Evolutionary conservation across 2,329 filamentous ascomycete genomes (phyloP), one percentile per base, ranked within the genome.

Genomic region (Dactylonectria macrodidyma): DNA sequence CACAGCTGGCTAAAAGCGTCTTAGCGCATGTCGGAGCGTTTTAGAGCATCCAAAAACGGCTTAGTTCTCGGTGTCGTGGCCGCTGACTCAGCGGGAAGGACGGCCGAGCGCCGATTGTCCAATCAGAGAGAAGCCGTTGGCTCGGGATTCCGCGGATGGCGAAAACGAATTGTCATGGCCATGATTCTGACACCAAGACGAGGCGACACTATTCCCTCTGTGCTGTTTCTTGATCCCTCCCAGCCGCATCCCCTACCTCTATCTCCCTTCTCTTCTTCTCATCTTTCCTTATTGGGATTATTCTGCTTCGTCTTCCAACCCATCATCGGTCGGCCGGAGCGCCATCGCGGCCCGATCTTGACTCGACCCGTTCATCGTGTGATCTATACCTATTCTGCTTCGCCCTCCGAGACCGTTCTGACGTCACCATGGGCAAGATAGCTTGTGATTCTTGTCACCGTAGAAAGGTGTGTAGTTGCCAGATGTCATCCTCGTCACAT

Each of bases 21-120:
- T 41, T 16, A 41, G 26, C 26, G 26, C 26, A 30, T 1, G 26
- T 7, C 7, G 4, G 26, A 46, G 16, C 16, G 38, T 41, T 41
- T 41, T 10, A 41, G 5, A 41, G 6, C 14, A 5, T 3, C 12
- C 16, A 5, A 41, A 41, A 41, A 16, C 41, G 14, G 14, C n/a
- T 44, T 44, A 44, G 41, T 3, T 44, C 16, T 44, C 41, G 50
- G 50, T n/a, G 3, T 8, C n/a, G 19, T 5, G n/a, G n/a, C 58
- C 58, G 58, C 44, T 60, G 58, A 60, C 46, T 60, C 44, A 60
- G 58, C 58, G 58, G 58, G 8, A 51, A 12, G 10, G 5, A 12
- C n/a, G 30, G n/a, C 30, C 16, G n/a, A 54, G 33, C 11, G n/a
- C 50, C 50, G 50, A 54, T 4, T 14, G 16, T 44, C 41, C 41